A percentile compares a stretch with the other conserved stretches of the same genome.
Evolutionary conservation across 1,139 yeast genomes (phyloP).

Genomic region (Keqinozyma sinolaborantium): DNA sequence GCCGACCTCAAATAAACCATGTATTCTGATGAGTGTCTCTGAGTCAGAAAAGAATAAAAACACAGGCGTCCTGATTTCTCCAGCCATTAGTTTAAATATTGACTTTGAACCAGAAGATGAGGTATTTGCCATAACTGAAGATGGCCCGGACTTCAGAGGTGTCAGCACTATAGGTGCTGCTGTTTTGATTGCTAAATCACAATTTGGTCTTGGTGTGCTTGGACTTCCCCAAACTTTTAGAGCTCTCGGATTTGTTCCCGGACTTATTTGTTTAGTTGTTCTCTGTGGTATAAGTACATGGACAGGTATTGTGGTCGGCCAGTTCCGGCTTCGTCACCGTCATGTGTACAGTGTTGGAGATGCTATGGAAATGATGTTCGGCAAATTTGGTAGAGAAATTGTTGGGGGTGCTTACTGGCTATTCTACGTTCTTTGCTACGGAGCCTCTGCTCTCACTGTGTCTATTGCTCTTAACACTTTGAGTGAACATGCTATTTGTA

Average conservation of each 20-base stretch:
- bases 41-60: no score
- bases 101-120: constrained; percentile 5
- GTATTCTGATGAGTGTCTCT: no score
- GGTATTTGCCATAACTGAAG: constrained; percentile 5
- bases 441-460: constrained; percentile 6
- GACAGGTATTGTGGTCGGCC: constrained; percentile 10
- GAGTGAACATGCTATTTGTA: constrained; percentile 8
- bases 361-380: constrained; percentile 8
- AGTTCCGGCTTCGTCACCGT: constrained; percentile 9
- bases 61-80: no score
- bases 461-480: constrained; percentile 8
- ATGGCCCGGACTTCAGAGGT: constrained; percentile 11
- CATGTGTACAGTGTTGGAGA: constrained; percentile 8
- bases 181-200: constrained; percentile 9
- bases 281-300: constrained; percentile 9
- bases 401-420: constrained; percentile 9
- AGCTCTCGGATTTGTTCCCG: constrained; percentile 10
- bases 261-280: constrained; percentile 7
- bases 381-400: constrained; percentile 6
- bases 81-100: no score
- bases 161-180: constrained; percentile 9
- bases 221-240: constrained; percentile 10
- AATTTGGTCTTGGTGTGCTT: constrained; percentile 10
- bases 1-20: no score
- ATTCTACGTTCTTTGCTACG: constrained; percentile 6